Conservation (phyloP, 306 rosid genomes). For the Cucumis hystrix region DNA sequence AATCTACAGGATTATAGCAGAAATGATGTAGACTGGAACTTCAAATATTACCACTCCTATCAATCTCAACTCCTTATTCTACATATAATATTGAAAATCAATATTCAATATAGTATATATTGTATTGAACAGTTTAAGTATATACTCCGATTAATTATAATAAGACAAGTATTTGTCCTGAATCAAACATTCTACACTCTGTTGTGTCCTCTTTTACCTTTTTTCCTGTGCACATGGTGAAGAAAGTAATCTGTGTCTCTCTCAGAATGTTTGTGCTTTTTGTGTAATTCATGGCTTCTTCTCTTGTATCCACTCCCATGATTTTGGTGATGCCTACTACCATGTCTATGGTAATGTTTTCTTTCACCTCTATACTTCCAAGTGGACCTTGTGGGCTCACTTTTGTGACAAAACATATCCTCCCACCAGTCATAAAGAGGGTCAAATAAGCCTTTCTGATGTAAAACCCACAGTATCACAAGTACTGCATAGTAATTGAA, state of each 20-base stretch:
- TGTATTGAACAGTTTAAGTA: too few relatives aligned
- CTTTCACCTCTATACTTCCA: conserved; percentile 16
- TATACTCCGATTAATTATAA: too few relatives aligned
- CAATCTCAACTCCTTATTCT: not conserved
- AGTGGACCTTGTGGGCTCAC: conserved; percentile 11
- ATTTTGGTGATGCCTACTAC: conserved; percentile 28
- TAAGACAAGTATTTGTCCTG: not conserved
- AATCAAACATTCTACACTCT: conserved; percentile 17
- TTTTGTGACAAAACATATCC: conserved; percentile 29
- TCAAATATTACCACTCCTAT: conserved; percentile 11
- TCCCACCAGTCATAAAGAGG: conserved; percentile 88
- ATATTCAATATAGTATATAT: too few relatives aligned
- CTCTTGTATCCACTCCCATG: conserved; percentile 22
- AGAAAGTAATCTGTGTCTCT: conserved; percentile 27
- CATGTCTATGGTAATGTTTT: conserved; percentile 15
- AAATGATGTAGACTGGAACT: not conserved
- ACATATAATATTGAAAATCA: not conserved
- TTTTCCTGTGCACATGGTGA: conserved; percentile 41
- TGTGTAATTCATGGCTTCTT: conserved; percentile 29
- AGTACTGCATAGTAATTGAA: conserved; percentile 35
- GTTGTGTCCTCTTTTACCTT: conserved; percentile 37
- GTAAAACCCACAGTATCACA: conserved; percentile 72
- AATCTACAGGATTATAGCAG: conserved; percentile 9
- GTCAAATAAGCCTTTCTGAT: conserved; percentile 77
- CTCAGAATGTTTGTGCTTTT: conserved; percentile 28